phyloP scores from a whole-genome alignment of 352 stramenopile genomes.

The Phytophthora crassamura region DNA sequence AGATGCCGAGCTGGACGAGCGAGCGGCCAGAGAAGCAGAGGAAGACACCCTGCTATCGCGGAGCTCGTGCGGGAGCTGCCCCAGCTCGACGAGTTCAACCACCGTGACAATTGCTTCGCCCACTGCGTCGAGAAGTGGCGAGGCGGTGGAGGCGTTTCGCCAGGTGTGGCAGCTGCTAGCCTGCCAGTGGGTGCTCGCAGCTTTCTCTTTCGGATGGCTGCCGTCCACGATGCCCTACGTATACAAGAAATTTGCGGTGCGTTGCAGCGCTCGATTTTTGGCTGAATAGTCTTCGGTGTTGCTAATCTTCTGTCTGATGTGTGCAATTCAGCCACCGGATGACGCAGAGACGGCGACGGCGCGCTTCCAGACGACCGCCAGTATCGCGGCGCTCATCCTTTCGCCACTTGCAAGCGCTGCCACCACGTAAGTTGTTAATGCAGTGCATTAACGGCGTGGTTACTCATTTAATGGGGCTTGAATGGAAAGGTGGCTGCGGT shows the following conservation, averaged over 20 bases:
- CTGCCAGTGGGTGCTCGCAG: conserved; percentile 63
- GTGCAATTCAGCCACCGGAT: conserved; percentile 35
- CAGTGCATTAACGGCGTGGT: not conserved
- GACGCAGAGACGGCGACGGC: conserved; percentile 49
- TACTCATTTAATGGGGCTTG: conserved; percentile 5
- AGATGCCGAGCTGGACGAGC: conserved; percentile 9
- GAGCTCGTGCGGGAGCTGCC: conserved; percentile 19
- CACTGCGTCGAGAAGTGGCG: conserved; percentile 3
- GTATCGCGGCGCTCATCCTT: conserved; percentile 58
- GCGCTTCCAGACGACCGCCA: conserved; percentile 61
- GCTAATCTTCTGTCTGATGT: not conserved
- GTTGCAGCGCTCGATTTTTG: conserved; percentile 5
- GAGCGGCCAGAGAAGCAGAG: conserved; percentile 20
- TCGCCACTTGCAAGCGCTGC: conserved; percentile 42
- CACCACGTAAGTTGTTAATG: conserved; percentile 24
- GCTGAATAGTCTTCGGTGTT: not conserved
- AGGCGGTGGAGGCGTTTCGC: conserved; percentile 31
- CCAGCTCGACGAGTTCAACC: conserved; percentile 11
- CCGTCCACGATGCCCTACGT: conserved; percentile 79
- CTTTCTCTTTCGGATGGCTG: conserved; percentile 71
- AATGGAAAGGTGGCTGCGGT: conserved; percentile 43
- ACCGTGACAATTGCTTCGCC: conserved; percentile 16
- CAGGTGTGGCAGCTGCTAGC: conserved; percentile 57
- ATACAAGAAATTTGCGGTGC: conserved; percentile 74
- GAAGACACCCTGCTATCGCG: conserved; percentile 38